A percentile compares a stretch with the other conserved stretches of the same genome.
Evolutionary conservation across 2,329 filamentous ascomycete species (phyloP).

Genomic region (Penicillium frequentans): DNA sequence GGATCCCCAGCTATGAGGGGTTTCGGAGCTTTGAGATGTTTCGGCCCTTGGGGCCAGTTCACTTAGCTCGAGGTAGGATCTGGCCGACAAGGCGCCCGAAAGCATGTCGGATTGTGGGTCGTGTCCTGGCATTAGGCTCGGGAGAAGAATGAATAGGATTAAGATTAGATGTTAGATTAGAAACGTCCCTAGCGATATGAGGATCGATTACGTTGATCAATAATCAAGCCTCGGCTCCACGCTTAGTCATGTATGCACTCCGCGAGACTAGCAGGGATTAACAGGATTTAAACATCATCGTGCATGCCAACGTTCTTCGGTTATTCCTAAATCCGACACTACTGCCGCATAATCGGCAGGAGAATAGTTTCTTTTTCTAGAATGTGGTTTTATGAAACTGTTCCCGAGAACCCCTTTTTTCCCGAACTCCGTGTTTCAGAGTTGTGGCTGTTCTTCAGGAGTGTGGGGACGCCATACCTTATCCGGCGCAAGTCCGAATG

Average conservation of each 20-base stretch:
- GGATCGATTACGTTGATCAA: neutral
- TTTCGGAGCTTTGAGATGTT: neutral
- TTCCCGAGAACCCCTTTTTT: neutral
- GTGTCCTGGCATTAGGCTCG: constrained; percentile 3
- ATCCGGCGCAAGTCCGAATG: neutral
- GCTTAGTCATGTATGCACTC: neutral
- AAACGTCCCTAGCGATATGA: neutral
- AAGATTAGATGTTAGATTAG: neutral
- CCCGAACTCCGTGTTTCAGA: neutral
- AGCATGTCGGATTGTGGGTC: constrained; percentile 4
- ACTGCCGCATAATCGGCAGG: neutral
- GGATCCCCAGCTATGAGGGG: neutral
- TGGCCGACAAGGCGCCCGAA: constrained; percentile 16
- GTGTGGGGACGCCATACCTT: neutral
- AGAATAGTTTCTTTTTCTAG: no score
- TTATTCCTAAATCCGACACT: neutral
- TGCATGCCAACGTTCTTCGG: neutral
- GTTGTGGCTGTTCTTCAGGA: neutral
- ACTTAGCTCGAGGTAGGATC: constrained; percentile 20
- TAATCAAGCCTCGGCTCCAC: neutral
- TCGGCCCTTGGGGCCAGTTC: neutral
- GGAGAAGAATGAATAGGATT: neutral
- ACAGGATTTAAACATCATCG: neutral
- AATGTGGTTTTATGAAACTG: neutral
- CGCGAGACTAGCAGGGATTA: neutral